Conservation (phyloP, 2,329 filamentous ascomycete species). For the Trichoderma pleuroti region DNA sequence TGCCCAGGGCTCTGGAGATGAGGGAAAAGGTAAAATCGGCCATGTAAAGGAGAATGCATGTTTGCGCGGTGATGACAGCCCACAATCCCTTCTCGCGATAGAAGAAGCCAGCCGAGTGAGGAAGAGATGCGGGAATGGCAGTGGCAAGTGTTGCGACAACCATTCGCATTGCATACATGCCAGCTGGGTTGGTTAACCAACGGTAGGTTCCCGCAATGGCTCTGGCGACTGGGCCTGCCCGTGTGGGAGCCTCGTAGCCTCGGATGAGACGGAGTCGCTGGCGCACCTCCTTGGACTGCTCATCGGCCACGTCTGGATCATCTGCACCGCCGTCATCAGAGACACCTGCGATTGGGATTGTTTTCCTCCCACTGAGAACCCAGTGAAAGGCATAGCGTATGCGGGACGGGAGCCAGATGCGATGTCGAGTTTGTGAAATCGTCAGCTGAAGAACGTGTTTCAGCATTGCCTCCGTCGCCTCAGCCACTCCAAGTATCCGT, state of each 20-base stretch:
- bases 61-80: conserved; percentile 51
- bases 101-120: conserved; percentile 45
- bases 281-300: conserved; percentile 35
- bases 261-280: conserved; percentile 37
- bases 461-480: conserved; percentile 35
- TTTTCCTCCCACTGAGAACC: conserved; percentile 29
- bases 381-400: conserved; percentile 40
- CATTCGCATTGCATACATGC: conserved; percentile 47
- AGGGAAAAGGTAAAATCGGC: conserved; percentile 49
- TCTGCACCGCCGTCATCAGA: conserved; percentile 21
- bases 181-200: conserved; percentile 43
- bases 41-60: conserved; percentile 46
- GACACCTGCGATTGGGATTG: conserved; percentile 23
- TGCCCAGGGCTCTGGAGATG: conserved; percentile 40
- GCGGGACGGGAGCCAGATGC: conserved; percentile 43
- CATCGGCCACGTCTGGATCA: conserved; percentile 27
- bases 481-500: conserved; percentile 31
- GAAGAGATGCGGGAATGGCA: conserved; percentile 41
- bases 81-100: conserved; percentile 51
- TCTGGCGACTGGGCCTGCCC: conserved; percentile 23
- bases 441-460: conserved; percentile 36
- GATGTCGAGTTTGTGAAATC: conserved; percentile 32
- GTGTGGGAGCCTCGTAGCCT: conserved; percentile 20
- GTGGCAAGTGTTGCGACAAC: conserved; percentile 45
- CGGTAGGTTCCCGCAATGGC: conserved; percentile 32